phyloP scores from a whole-genome alignment of 805 yeast genomes.

The Ogataea methanolica region DNA sequence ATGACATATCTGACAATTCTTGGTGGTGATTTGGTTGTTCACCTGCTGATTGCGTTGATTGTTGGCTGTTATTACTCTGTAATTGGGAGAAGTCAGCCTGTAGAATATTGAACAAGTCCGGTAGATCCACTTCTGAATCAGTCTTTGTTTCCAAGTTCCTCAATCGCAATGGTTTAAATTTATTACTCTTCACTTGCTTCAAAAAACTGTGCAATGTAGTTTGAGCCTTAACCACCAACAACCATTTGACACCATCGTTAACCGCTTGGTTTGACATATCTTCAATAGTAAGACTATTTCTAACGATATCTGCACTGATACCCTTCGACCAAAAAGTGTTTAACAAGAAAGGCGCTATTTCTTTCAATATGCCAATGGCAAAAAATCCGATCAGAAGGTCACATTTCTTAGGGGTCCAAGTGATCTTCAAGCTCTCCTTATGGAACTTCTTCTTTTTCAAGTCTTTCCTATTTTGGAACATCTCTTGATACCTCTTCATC shows the following conservation, averaged over 20 bases:
- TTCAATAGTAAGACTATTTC: conserved; percentile 46
- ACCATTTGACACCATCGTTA: conserved; percentile 68
- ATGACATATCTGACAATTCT: background rate
- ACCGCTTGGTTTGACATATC: conserved; percentile 62
- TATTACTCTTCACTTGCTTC: conserved; percentile 33
- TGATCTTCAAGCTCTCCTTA: conserved; percentile 22
- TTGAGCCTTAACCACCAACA: conserved; percentile 73
- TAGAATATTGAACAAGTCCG: conserved; percentile 54
- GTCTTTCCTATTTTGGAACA: conserved; percentile 24
- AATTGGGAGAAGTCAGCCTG: conserved; percentile 14
- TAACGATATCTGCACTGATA: conserved; percentile 72
- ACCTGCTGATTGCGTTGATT: background rate
- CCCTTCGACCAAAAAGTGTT: conserved; percentile 68
- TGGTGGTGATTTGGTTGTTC: background rate
- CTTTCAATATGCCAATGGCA: conserved; percentile 49
- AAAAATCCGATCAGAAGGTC: conserved; percentile 77
- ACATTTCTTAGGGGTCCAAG: conserved; percentile 61
- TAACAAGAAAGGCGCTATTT: conserved; percentile 60
- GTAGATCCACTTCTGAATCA: conserved; percentile 71
- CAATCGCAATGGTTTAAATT: conserved; percentile 72
- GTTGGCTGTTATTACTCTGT: background rate
- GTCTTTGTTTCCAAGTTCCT: conserved; percentile 53
- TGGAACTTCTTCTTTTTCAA: conserved; percentile 29
- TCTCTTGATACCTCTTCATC: conserved; percentile 43
- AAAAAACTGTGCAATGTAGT: conserved; percentile 22